phyloP scores from a whole-genome alignment of 345 rosid species.

The Capsella bursapastoris region DNA sequence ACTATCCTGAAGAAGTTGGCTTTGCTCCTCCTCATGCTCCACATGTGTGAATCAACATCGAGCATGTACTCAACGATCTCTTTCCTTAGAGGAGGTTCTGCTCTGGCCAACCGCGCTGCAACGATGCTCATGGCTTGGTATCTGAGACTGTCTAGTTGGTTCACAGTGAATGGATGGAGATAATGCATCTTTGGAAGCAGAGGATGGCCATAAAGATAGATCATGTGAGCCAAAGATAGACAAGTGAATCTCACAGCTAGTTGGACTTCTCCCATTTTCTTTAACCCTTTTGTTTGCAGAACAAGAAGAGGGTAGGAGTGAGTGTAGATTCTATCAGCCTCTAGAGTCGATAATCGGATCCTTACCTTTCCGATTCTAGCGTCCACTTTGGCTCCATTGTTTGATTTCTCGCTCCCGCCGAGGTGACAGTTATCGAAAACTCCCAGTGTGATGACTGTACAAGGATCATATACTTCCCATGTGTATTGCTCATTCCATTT shows the following conservation, averaged over 20 bases:
- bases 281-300: conserved; percentile 66
- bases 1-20: conserved; percentile 90
- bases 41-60: conserved; percentile 93
- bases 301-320: conserved; percentile 82
- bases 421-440: conserved; percentile 88
- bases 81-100: conserved; percentile 83
- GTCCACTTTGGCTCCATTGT: conserved; percentile 58
- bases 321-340: conserved; percentile 75
- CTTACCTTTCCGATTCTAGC: conserved; percentile 83
- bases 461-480: conserved; percentile 87
- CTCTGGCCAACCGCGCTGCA: conserved; percentile 66
- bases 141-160: conserved; percentile 75
- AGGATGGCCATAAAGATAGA: conserved; percentile 75
- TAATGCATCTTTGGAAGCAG: conserved; percentile 90
- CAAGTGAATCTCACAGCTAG: conserved; percentile 77
- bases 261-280: conserved; percentile 92
- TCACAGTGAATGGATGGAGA: conserved; percentile 81
- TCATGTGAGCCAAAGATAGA: conserved; percentile 73
- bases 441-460: conserved; percentile 79
- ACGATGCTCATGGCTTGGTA: conserved; percentile 87
- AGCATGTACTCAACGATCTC: conserved; percentile 92
- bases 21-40: conserved; percentile 95
- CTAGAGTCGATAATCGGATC: conserved; percentile 72
- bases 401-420: conserved; percentile 63
- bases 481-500: conserved; percentile 94